Conservation (phyloP, 75 land plant species). For the Sequoiadendron giganteum region DNA sequence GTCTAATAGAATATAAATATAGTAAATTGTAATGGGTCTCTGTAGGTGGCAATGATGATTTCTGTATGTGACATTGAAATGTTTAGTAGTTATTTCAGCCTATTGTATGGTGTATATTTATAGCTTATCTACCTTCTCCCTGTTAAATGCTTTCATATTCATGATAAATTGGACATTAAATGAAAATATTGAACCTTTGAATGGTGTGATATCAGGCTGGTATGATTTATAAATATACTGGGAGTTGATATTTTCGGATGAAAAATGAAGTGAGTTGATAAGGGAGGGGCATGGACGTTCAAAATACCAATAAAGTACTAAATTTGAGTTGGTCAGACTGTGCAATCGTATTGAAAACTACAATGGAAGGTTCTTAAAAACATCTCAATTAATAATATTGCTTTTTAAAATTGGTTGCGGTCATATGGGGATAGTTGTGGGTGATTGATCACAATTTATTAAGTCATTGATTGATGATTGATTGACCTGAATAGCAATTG, state of each 20-base stretch:
- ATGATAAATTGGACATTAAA: background rate
- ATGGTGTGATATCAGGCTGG: too few species aligned
- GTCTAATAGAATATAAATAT: too few species aligned
- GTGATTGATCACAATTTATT: constrained; percentile 1
- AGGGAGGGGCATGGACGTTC: background rate
- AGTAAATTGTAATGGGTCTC: too few species aligned
- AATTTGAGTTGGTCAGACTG: constrained; percentile 7
- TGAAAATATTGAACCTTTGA: too few species aligned
- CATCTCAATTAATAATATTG: background rate
- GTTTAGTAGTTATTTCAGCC: too few species aligned
- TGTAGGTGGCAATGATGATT: too few species aligned
- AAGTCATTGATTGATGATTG: background rate
- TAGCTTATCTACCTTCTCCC: background rate
- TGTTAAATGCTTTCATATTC: background rate
- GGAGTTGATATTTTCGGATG: background rate
- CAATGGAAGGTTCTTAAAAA: background rate
- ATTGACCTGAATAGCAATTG: background rate
- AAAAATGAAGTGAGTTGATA: background rate
- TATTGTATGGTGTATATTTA: too few species aligned
- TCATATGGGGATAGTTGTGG: background rate
- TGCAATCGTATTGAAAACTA: constrained; percentile 3
- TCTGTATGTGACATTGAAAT: too few species aligned
- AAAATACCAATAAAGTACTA: background rate
- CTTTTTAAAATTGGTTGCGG: background rate
- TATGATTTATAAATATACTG: background rate